phyloP scores from a whole-genome alignment of 306 rosid species.

The Fragaria vesca region DNA sequence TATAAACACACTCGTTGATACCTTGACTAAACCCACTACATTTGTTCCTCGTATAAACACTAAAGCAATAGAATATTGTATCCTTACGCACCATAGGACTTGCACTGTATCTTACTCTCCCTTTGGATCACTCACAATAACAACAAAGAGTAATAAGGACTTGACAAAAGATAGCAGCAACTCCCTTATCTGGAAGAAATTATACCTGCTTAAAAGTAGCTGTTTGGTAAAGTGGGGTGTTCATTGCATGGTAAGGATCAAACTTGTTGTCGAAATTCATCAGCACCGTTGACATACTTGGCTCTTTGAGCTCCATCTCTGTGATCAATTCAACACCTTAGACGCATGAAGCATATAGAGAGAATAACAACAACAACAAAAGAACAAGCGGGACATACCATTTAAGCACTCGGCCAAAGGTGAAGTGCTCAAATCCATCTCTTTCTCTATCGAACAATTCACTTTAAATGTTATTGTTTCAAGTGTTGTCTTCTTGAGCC shows the following conservation, averaged over 20 bases:
- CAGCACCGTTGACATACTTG: slow-evolving; percentile 65
- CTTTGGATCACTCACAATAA: background rate
- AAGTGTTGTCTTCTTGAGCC: slow-evolving; percentile 13
- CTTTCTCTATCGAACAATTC: slow-evolving; percentile 51
- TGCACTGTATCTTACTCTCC: too few species aligned
- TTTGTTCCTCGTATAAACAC: background rate
- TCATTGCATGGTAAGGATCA: slow-evolving; percentile 79
- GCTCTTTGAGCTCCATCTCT: slow-evolving; percentile 58
- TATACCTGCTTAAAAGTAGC: slow-evolving; percentile 93
- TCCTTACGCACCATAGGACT: too few species aligned
- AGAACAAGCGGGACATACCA: slow-evolving; percentile 38
- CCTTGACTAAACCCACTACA: background rate
- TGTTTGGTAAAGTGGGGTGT: slow-evolving; percentile 83
- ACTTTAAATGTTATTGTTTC: slow-evolving; percentile 32
- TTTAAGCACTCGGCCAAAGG: slow-evolving; percentile 41
- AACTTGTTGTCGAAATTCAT: slow-evolving; percentile 73
- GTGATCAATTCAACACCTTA: slow-evolving; percentile 22
- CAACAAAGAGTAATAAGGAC: background rate
- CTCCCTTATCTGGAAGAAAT: background rate
- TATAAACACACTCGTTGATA: background rate
- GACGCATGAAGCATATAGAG: slow-evolving; percentile 4
- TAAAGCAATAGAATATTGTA: background rate
- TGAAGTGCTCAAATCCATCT: slow-evolving; percentile 51
- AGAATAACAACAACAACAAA: slow-evolving; percentile 10
- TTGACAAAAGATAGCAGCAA: background rate